These are phyloP conservation scores for Martensiomyces pterosporus DNA, from an alignment of 192 early-diverging fungal species.

Conservation along the genomic window DNA sequence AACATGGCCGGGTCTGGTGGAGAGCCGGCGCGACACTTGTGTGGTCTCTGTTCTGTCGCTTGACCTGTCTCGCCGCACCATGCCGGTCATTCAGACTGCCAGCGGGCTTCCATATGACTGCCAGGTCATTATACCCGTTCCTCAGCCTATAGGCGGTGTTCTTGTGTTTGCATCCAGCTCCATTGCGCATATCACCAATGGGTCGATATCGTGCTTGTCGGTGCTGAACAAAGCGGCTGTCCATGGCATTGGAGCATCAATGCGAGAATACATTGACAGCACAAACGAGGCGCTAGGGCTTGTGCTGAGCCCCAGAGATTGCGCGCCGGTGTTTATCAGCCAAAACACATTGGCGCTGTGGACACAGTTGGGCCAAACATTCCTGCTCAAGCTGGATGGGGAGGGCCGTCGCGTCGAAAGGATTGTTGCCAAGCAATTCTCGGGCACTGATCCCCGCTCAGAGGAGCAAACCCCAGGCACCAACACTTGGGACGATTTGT, in stretches of 20 bases:
- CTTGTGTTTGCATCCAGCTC: constrained; percentile 76
- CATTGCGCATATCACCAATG: constrained; percentile 83
- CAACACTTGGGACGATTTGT: constrained; percentile 28
- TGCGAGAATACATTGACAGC: constrained; percentile 49
- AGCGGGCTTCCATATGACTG: constrained; percentile 81
- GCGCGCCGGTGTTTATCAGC: constrained; percentile 59
- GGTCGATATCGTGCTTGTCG: constrained; percentile 49
- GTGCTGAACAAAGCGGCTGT: constrained; percentile 71
- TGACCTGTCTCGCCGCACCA: constrained; percentile 65
- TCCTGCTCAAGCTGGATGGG: constrained; percentile 65
- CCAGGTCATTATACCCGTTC: constrained; percentile 64
- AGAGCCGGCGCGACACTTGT: constrained; percentile 58
- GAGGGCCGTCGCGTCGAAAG: constrained; percentile 78
- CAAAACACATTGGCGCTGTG: constrained; percentile 69
- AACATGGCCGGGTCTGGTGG: constrained; percentile 80
- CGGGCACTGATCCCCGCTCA: constrained; percentile 11
- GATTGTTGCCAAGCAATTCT: constrained; percentile 54
- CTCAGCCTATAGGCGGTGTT: constrained; percentile 81
- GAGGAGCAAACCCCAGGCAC: constrained; percentile 11
- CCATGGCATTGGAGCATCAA: constrained; percentile 61
- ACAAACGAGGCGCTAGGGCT: constrained; percentile 59
- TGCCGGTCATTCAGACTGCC: constrained; percentile 78
- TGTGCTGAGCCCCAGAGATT: constrained; percentile 60
- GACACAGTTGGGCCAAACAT: constrained; percentile 66
- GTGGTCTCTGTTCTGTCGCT: constrained; percentile 82